Evolutionary conservation across 1,139 yeast species (phyloP), one percentile per base, ranked within the genome.

Genomic region (Casaregolazyma suthepensis): DNA sequence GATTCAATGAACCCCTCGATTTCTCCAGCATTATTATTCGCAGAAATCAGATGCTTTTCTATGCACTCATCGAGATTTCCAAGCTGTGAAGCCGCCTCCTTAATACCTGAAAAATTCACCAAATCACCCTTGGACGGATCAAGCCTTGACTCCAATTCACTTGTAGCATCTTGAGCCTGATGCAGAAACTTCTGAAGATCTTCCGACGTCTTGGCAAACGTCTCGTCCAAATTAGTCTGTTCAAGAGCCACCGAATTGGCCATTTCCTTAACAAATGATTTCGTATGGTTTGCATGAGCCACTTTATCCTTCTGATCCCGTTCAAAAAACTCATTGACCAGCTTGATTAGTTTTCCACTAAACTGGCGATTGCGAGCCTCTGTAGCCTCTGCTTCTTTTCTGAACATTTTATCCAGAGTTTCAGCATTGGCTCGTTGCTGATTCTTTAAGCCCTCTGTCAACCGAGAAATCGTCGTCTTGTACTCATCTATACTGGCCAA

Each of bases 291-390:
- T 9, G 17, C 38, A 22, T 26, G 37, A n/a, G 35, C 48, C 3
- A 15, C 45, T 19, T 35, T 18, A 13, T 43, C 22, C n/a, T 19
- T 20, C 17, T 45, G 29, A 19, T 46, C 47, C 22, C 26, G 19
- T 12, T 50, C 22, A n/a, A 54, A 46, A 20, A 46, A 51, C 18
- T 50, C 46, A 15, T 57, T 53, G 17, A 56, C 43, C 12, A 56
- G 47, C 22, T 26, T 44, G 22, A 56, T 45, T 13, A 57, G 52
- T n/a, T 48, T 43, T 10, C 51, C 40, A 35, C 53, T 31, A 12
- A 57, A 43, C 18, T 48, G 43, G n/a, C 50, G 48, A 19, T 47
- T 50, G 13, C 56, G 54, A 23, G 40, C 44, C 12, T 35, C 43
- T 2, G 61, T 45, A 19, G 45, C 38, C 23, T 45, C 37, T 19